phyloP scores from a whole-genome alignment of 164 flowering plant species.

The Chloranthus sessilifolius region DNA sequence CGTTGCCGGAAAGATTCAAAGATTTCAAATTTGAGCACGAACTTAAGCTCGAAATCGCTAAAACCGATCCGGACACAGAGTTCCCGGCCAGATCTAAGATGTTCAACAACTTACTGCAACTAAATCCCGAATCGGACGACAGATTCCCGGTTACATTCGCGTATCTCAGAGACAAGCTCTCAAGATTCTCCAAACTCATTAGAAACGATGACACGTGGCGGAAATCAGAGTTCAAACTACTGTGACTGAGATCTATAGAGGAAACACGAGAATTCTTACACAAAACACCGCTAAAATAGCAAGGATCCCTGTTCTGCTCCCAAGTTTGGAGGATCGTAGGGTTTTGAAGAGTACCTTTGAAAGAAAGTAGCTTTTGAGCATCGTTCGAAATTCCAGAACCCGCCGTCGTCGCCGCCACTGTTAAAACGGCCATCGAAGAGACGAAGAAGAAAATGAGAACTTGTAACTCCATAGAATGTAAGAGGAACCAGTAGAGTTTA shows the following conservation, averaged over 20 bases:
- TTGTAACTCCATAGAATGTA: not conserved
- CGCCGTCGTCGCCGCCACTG: slow-evolving; percentile 12
- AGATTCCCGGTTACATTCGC: slow-evolving; percentile 50
- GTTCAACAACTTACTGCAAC: slow-evolving; percentile 33
- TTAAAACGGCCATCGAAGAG: slow-evolving; percentile 1
- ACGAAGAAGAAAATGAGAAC: not conserved
- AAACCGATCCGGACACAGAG: slow-evolving; percentile 43
- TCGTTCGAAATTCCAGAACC: too few species aligned
- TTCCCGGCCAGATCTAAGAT: slow-evolving; percentile 67
- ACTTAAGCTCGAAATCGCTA: slow-evolving; percentile 31
- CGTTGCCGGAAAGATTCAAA: slow-evolving; percentile 60
- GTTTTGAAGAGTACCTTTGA: slow-evolving; percentile 41
- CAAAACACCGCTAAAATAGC: slow-evolving; percentile 48
- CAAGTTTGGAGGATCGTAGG: slow-evolving; percentile 40
- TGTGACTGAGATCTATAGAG: slow-evolving; percentile 42
- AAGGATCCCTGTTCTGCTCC: slow-evolving; percentile 36
- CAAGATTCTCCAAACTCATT: slow-evolving; percentile 35
- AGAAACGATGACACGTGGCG: slow-evolving; percentile 34
- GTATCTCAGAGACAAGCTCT: slow-evolving; percentile 28
- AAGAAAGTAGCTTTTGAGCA: slow-evolving; percentile 37
- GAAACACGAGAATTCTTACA: slow-evolving; percentile 50
- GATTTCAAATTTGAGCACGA: slow-evolving; percentile 41
- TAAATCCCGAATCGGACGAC: slow-evolving; percentile 19
- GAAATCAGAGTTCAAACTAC: slow-evolving; percentile 32
- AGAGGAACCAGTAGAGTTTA: not conserved